Conservation (phyloP, 805 yeast genomes). For the Yarrowia alimentaria region DNA sequence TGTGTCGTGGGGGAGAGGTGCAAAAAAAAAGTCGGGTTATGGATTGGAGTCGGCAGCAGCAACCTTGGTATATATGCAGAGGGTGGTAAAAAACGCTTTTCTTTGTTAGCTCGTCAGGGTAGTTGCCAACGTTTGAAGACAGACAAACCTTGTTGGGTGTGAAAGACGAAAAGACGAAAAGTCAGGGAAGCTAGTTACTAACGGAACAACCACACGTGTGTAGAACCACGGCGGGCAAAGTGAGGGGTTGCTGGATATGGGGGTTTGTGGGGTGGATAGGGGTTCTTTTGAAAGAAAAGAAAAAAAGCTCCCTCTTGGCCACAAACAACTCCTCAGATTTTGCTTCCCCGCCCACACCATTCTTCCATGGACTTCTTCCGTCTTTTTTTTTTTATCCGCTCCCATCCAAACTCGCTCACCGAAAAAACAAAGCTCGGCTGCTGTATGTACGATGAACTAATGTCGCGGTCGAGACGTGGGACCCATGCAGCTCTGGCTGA, state of each 20-base stretch:
- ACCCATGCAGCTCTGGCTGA: constrained; percentile 17
- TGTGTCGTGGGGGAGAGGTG: not conserved
- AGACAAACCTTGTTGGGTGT: constrained; percentile 9
- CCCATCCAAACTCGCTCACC: too few relatives aligned
- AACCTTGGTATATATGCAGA: constrained; percentile 27
- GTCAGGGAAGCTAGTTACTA: too few relatives aligned
- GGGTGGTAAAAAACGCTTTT: constrained; percentile 25
- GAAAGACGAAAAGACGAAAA: constrained; percentile 1
- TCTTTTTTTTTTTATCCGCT: too few relatives aligned
- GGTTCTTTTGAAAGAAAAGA: too few relatives aligned
- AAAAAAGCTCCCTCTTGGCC: too few relatives aligned
- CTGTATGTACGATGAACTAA: constrained; percentile 19
- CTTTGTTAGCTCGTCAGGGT: constrained; percentile 26
- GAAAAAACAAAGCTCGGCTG: constrained; percentile 11
- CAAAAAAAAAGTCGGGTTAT: constrained; percentile 1
- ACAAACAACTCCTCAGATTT: too few relatives aligned
- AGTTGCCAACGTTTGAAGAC: constrained; percentile 18
- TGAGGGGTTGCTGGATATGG: too few relatives aligned
- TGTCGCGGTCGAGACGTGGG: constrained; percentile 25
- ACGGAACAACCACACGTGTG: too few relatives aligned
- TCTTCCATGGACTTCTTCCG: too few relatives aligned
- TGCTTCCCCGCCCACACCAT: too few relatives aligned
- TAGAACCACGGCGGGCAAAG: too few relatives aligned
- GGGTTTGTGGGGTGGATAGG: too few relatives aligned
- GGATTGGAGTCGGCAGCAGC: constrained; percentile 25